Evolutionary conservation across 306 rosid species (phyloP), one percentile per base, ranked within the genome.

Genomic region (Medicago arabica): DNA sequence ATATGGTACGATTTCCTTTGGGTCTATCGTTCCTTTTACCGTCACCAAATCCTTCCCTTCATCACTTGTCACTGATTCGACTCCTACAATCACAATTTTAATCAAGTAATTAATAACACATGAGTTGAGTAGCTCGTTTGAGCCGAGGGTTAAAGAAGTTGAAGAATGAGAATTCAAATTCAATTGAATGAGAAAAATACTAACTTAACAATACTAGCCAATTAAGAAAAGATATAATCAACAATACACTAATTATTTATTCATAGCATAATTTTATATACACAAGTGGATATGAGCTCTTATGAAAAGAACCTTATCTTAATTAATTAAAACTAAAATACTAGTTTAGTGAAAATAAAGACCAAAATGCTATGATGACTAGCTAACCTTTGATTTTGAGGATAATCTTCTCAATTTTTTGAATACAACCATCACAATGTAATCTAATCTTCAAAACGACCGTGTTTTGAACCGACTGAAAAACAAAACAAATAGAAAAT

Each of bases 391-490:
- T 84, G 49, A 43, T 67, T 49, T 82, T 90, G 65, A 12, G 53
- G 64, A 92, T 82, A 71, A 82, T 80, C 80, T 66, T 89, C 18
- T 75, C 81, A 74, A 95, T 89, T 83, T 95, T 95, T 3, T 78
- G 75, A 8, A 88, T 83, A 81, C 99, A 95, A 4, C 93, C 97
- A 0, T 92, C 99, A 18, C 99, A 95, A 77, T 95, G 99, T 71
- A 95, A 76, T 62, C 80, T 86, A 46, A 89, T 89, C 87, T 89
- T 95, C 80, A 90, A 61, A 39, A 83, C 87, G 69, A 84, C 93
- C 23, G 97, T 82, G 67, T 80, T 85, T 96, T 94, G 97, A 7
- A 64, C 41, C 71, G 65, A 55, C 53, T 31, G 63, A 16, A 60
- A 64, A 62, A 10, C 9, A 8, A 14, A 28, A 49, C 5, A 13